These are phyloP conservation scores for Clitopilus hobsonii DNA, from an alignment of 768 basidiomycete species.

Conservation along the genomic window DNA sequence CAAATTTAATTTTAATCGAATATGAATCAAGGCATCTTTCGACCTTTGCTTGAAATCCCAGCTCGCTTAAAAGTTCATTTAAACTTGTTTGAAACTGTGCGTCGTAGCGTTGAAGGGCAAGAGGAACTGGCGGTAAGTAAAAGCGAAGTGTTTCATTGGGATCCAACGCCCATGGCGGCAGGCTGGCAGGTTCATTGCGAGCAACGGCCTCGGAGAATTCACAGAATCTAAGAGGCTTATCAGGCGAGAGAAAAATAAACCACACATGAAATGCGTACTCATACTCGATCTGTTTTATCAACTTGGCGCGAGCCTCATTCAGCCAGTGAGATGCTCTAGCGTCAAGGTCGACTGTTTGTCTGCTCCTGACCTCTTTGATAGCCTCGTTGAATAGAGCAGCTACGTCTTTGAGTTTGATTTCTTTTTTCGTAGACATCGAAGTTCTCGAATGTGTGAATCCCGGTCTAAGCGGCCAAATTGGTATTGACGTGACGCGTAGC, in stretches of 20 bases:
- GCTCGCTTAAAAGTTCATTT: no score
- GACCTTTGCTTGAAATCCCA: no score
- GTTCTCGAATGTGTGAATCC: not conserved
- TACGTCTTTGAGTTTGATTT: conserved; percentile 4
- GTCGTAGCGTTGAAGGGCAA: not conserved
- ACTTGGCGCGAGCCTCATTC: not conserved
- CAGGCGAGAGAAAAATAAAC: not conserved
- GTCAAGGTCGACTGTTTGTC: conserved; percentile 1
- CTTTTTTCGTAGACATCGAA: not conserved
- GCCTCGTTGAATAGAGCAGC: conserved; percentile 8
- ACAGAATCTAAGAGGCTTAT: not conserved
- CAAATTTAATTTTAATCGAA: not conserved
- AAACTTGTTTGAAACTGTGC: not conserved
- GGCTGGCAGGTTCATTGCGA: not conserved
- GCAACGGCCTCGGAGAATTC: not conserved
- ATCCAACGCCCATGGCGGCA: not conserved
- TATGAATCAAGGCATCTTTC: no score
- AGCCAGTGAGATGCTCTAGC: conserved; percentile 4
- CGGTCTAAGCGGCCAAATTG: not conserved
- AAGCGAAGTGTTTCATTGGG: no score
- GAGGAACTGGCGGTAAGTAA: not conserved
- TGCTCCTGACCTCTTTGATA: conserved; percentile 2
- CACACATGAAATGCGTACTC: not conserved
- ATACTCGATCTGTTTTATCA: conserved; percentile 4
- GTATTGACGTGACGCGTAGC: not conserved